phyloP scores from a whole-genome alignment of 129 eudicot genomes.

The Ambrosia artemisiifolia region DNA sequence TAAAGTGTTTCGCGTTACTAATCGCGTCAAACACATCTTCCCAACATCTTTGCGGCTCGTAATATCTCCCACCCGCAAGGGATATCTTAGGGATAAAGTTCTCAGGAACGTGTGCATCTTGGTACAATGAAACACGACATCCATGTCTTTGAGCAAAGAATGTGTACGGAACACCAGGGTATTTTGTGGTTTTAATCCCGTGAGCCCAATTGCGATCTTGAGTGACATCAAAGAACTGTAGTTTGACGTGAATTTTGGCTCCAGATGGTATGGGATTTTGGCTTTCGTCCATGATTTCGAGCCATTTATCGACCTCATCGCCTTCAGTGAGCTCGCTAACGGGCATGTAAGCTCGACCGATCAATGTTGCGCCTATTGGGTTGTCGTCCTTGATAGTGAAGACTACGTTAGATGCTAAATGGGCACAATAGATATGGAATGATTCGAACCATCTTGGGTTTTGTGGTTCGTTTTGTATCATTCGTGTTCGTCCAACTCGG shows the following conservation, averaged over 20 bases:
- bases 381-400: slow-evolving; percentile 62
- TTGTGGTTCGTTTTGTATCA: slow-evolving; percentile 58
- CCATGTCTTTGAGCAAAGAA: slow-evolving; percentile 61
- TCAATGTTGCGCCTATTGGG: slow-evolving; percentile 66
- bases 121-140: slow-evolving; percentile 63
- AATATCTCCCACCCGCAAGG: slow-evolving; percentile 53
- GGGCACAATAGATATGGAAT: slow-evolving; percentile 72
- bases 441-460: slow-evolving; percentile 74
- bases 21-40: slow-evolving; percentile 76
- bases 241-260: slow-evolving; percentile 62
- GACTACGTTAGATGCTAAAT: slow-evolving; percentile 50
- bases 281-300: slow-evolving; percentile 53
- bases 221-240: slow-evolving; percentile 64
- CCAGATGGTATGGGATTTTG: slow-evolving; percentile 50
- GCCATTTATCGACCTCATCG: slow-evolving; percentile 64
- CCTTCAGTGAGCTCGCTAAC: slow-evolving; percentile 57
- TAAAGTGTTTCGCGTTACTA: slow-evolving; percentile 55
- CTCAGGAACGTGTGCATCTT: slow-evolving; percentile 74
- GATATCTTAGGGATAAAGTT: slow-evolving; percentile 60
- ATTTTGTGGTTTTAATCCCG: slow-evolving; percentile 49
- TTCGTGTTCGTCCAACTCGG: slow-evolving; percentile 72
- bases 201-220: slow-evolving; percentile 63
- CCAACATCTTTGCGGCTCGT: slow-evolving; percentile 75
- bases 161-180: slow-evolving; percentile 77
- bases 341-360: slow-evolving; percentile 66